A percentile compares a stretch with the other conserved stretches of the same genome.
phyloP scores from a whole-genome alignment of 495 filamentous ascomycete genomes.

The Viridothelium virens region DNA sequence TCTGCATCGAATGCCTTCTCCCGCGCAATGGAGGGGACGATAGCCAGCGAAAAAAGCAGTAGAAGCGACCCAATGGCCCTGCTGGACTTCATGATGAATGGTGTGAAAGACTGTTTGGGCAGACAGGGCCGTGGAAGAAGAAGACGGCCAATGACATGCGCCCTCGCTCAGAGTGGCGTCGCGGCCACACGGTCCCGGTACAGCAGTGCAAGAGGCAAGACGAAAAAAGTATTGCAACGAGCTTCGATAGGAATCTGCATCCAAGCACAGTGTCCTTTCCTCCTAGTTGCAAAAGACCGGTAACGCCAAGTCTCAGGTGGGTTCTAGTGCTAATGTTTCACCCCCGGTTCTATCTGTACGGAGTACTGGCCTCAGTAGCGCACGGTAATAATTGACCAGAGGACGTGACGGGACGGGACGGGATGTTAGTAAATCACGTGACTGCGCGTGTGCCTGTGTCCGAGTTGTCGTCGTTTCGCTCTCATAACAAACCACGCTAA shows the following conservation, averaged over 20 bases:
- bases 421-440: neutral
- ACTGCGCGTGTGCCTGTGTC: neutral
- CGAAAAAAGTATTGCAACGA: neutral
- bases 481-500: slow-evolving; percentile 2
- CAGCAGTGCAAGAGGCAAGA: neutral
- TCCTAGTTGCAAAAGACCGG: too few species aligned
- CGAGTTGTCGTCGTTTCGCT: too few species aligned
- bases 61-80: neutral
- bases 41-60: neutral
- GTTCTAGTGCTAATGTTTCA: slow-evolving; percentile 11
- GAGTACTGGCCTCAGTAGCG: too few species aligned
- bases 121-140: slow-evolving; percentile 4
- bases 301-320: neutral
- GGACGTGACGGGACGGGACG: too few species aligned
- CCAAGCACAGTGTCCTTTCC: too few species aligned
- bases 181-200: neutral
- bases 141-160: neutral
- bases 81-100: slow-evolving; percentile 10
- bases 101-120: slow-evolving; percentile 12
- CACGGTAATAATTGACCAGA: too few species aligned
- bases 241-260: too few species aligned
- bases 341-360: neutral
- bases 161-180: neutral
- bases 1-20: slow-evolving; percentile 1
- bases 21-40: neutral